These are phyloP conservation scores for Zygosaccharomyces sapae DNA, from an alignment of 1,139 yeast genomes.

Conservation along the genomic window DNA sequence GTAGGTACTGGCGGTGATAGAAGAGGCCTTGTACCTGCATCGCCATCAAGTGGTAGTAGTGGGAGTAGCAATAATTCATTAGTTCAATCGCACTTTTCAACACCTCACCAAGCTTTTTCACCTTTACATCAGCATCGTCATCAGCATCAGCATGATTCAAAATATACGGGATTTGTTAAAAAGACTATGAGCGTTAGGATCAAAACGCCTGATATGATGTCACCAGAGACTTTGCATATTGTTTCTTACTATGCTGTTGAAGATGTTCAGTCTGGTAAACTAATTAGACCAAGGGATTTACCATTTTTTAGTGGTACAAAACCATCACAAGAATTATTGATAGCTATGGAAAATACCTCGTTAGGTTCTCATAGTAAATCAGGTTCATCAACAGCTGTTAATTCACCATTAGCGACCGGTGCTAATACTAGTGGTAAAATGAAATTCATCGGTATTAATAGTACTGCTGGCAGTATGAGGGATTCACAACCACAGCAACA, in stretches of 20 bases:
- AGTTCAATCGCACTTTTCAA: neutral
- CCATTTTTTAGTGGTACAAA: constrained; percentile 47
- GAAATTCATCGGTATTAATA: constrained; percentile 1
- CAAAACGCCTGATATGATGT: constrained; percentile 25
- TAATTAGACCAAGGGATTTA: constrained; percentile 57
- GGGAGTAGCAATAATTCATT: neutral
- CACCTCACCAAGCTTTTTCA: neutral
- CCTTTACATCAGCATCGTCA: constrained; percentile 15
- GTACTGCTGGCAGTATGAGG: constrained; percentile 14
- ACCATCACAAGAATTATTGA: constrained; percentile 57
- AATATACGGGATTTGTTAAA: constrained; percentile 73
- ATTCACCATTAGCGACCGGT: neutral
- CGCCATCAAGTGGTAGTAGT: neutral
- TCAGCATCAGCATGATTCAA: constrained; percentile 45
- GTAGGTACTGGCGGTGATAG: neutral
- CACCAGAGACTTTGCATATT: constrained; percentile 59
- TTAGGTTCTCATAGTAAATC: constrained; percentile 40
- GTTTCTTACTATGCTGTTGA: constrained; percentile 73
- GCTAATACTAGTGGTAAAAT: neutral
- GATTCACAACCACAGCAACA: constrained; percentile 16
- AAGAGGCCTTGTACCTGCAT: neutral
- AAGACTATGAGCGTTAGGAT: constrained; percentile 68
- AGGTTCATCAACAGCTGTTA: neutral
- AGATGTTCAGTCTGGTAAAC: constrained; percentile 59
- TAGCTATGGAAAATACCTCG: constrained; percentile 58